Evolutionary conservation across 2,329 filamentous ascomycete genomes (phyloP).

Genomic region (Aureobasidium sp.): DNA sequence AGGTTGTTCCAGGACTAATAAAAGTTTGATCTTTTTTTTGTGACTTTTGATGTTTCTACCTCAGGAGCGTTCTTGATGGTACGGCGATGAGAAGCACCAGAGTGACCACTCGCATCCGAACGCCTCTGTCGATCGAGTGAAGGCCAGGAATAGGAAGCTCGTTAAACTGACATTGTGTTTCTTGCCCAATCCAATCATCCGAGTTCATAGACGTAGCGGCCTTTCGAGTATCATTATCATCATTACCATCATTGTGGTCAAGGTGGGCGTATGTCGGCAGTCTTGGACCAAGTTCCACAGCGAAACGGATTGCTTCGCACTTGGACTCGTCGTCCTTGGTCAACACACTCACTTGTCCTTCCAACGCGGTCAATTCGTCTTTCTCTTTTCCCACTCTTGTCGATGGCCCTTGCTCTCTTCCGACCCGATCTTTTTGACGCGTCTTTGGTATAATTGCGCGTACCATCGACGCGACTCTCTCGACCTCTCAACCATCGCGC

Average conservation of each 20-base stretch:
- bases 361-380: background rate
- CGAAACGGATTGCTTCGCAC: background rate
- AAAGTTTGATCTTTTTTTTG: background rate
- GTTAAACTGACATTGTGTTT: no score
- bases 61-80: no score
- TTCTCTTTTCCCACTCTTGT: background rate
- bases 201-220: no score
- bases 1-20: constrained; percentile 11
- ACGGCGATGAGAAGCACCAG: no score
- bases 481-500: background rate
- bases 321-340: background rate
- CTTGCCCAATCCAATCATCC: no score
- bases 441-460: background rate
- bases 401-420: background rate
- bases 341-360: background rate
- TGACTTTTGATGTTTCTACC: no score
- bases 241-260: no score
- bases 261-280: no score
- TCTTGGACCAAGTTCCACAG: background rate
- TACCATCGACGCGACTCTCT: background rate
- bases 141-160: no score
- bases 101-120: no score
- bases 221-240: no score
- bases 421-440: background rate
- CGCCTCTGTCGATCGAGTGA: no score